phyloP scores from a whole-genome alignment of 345 rosid species.

The Corymbia maculata region DNA sequence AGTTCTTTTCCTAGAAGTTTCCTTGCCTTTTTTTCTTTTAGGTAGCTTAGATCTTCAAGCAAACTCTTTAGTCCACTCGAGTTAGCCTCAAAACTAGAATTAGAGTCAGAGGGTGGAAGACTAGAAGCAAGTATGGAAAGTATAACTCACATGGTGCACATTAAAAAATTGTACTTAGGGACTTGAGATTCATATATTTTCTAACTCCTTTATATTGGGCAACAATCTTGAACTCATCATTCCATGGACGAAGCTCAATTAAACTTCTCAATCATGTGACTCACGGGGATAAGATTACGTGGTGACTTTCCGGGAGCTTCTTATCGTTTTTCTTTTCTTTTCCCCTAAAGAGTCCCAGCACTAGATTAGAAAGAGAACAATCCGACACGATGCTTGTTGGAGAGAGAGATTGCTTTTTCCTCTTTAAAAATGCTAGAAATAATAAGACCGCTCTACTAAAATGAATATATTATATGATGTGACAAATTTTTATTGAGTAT shows the following conservation, averaged over 20 bases:
- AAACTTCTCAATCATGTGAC: not conserved
- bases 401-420: not conserved
- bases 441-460: not conserved
- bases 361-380: not conserved
- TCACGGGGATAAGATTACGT: not conserved
- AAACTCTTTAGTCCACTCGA: not conserved
- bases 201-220: not conserved
- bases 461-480: not conserved
- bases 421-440: not conserved
- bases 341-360: not conserved
- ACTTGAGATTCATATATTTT: not conserved
- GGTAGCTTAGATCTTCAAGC: not conserved
- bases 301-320: not conserved
- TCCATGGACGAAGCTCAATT: not conserved
- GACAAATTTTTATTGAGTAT: not conserved
- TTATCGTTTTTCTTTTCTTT: not conserved
- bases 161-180: not conserved
- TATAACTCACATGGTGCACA: not conserved
- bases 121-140: not conserved
- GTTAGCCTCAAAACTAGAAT: not conserved
- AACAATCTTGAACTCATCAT: not conserved
- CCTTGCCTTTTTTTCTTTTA: not conserved
- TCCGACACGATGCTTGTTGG: not conserved
- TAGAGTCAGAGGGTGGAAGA: not conserved
- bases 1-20: not conserved